Percentiles rank a stretch among this genome's conserved stretches.
These are phyloP conservation scores for Boletus calvinii DNA, from an alignment of 1,284 basidiomycete genomes.

Conservation along the genomic window DNA sequence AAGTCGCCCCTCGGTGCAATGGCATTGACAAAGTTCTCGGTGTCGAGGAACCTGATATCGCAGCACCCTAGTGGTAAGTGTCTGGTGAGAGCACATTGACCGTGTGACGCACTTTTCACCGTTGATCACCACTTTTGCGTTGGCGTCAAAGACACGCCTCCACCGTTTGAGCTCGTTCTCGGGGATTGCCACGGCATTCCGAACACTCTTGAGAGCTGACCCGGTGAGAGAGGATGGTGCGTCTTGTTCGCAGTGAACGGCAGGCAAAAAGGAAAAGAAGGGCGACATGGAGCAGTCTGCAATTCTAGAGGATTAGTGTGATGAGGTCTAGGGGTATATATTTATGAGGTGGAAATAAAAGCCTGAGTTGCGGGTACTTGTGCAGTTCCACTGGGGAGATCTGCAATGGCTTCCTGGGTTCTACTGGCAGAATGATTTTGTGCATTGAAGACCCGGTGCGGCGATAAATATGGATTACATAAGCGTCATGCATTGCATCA, in stretches of 20 bases:
- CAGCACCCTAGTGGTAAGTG: constrained; percentile 4
- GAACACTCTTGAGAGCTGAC: constrained; percentile 61
- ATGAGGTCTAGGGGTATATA: constrained; percentile 30
- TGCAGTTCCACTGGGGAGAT: constrained; percentile 18
- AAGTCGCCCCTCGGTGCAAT: constrained; percentile 86
- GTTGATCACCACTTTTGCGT: constrained; percentile 68
- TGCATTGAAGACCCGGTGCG: constrained; percentile 10
- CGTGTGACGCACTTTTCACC: constrained; percentile 69
- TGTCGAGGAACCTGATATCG: constrained; percentile 67
- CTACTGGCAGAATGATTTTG: constrained; percentile 12
- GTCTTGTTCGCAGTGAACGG: constrained; percentile 51
- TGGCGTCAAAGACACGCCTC: constrained; percentile 81
- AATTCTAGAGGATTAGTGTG: constrained; percentile 32
- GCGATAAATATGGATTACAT: constrained; percentile 29
- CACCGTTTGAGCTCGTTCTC: constrained; percentile 85
- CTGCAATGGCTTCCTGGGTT: constrained; percentile 10
- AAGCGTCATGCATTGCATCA: constrained; percentile 16
- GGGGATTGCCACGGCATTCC: constrained; percentile 66
- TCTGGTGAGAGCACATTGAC: constrained; percentile 18
- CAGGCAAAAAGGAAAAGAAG: constrained; percentile 43
- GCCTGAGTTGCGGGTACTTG: constrained; percentile 16
- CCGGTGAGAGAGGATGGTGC: constrained; percentile 41
- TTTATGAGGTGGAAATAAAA: constrained; percentile 29
- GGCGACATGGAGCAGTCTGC: constrained; percentile 28
- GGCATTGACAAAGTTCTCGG: constrained; percentile 86